A percentile compares a stretch with the other conserved stretches of the same genome.
These are phyloP conservation scores for Lojkania enalia DNA, from an alignment of 2,329 filamentous ascomycete species.

Conservation along the genomic window DNA sequence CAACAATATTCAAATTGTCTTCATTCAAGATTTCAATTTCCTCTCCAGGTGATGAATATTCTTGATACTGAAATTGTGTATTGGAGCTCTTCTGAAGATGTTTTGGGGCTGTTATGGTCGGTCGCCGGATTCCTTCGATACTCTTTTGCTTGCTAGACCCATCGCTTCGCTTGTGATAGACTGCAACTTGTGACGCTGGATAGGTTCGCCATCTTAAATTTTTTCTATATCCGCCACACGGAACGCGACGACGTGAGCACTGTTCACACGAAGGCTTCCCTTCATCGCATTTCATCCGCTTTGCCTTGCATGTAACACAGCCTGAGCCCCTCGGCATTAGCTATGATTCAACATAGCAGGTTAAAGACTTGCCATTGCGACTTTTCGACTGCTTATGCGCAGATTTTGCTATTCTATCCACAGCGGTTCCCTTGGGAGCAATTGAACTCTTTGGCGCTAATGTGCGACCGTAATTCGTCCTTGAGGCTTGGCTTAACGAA, in stretches of 20 bases:
- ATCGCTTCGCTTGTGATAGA: slow-evolving; percentile 2
- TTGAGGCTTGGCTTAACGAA: neutral
- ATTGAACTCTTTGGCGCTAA: no score
- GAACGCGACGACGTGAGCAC: slow-evolving; percentile 65
- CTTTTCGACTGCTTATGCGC: slow-evolving; percentile 63
- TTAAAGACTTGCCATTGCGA: slow-evolving; percentile 63
- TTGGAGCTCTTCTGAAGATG: neutral
- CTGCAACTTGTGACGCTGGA: no score
- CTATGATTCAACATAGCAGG: slow-evolving; percentile 6
- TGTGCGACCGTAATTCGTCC: no score
- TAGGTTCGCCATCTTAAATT: slow-evolving; percentile 76
- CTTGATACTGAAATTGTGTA: no score
- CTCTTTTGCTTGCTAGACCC: neutral
- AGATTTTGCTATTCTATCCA: neutral
- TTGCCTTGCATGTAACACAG: slow-evolving; percentile 72
- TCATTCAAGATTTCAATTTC: no score
- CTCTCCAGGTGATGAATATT: no score
- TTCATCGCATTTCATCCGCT: slow-evolving; percentile 73
- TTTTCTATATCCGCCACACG: slow-evolving; percentile 71
- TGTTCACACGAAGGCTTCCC: slow-evolving; percentile 68
- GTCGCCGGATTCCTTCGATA: neutral
- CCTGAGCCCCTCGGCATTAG: slow-evolving; percentile 48
- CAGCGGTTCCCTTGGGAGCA: neutral
- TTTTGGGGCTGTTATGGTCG: neutral
- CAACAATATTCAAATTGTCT: no score